Percentiles rank a stretch among this genome's conserved stretches.
Evolutionary conservation across 2,329 filamentous ascomycete genomes (phyloP).

Genomic region (Penicillium aurantiogriseum): DNA sequence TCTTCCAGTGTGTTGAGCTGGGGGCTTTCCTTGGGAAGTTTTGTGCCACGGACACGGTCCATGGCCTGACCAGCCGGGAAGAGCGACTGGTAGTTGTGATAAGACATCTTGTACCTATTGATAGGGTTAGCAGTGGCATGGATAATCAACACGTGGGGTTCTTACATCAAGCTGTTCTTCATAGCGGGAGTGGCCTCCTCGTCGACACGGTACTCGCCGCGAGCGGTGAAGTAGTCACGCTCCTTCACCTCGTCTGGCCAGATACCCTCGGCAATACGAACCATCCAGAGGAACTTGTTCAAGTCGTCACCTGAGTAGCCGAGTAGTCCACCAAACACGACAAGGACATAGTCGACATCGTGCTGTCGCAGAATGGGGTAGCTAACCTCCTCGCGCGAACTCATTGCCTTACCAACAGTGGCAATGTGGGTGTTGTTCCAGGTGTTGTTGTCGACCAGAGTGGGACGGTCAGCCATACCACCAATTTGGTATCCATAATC

Average conservation of each 20-base stretch:
- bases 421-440: conserved; percentile 99
- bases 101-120: conserved; percentile 98
- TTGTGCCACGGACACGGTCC: conserved; percentile 81
- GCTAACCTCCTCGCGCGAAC: conserved; percentile 92
- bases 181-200: conserved; percentile 91
- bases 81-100: conserved; percentile 92
- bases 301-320: conserved; percentile 99
- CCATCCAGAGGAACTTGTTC: conserved; percentile 99
- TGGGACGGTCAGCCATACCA: conserved; percentile 97
- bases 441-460: conserved; percentile 98
- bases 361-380: conserved; percentile 98
- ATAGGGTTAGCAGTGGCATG: conserved; percentile 20
- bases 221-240: conserved; percentile 88
- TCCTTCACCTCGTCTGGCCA: conserved; percentile 99
- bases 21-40: conserved; percentile 79
- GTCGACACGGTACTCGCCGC: conserved; percentile 94
- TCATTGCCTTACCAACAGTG: conserved; percentile 98
- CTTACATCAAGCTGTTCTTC: conserved; percentile 99
- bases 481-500: conserved; percentile 99
- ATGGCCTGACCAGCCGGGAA: conserved; percentile 88
- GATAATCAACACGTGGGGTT: conserved; percentile 16
- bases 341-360: conserved; percentile 96
- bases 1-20: conserved; percentile 88
- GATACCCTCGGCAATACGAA: conserved; percentile 96
- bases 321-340: conserved; percentile 92